Base-by-base conservation (phyloP, 2,329 filamentous ascomycete genomes). In the Aspergillus sp. region DNA sequence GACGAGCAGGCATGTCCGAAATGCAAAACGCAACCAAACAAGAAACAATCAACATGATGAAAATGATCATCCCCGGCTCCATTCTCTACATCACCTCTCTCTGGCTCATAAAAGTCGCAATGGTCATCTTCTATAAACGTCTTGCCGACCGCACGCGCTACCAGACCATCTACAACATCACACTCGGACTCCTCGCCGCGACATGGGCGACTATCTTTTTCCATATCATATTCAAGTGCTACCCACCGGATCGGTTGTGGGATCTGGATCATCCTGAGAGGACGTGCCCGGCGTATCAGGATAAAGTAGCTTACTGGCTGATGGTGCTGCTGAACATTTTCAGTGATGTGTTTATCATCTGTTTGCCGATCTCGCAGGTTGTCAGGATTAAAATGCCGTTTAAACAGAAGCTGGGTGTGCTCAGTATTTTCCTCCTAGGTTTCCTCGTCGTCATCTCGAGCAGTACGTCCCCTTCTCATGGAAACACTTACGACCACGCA, bases 11-110 rank as follows among this genome's bases (percentile, higher is more conserved):
- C 33, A 55, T 57, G 55, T 48, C 53, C 13, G 51, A 55, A 7
- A 48, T 49, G 47, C 49, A 37, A 39, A 48, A 51, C 9, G 41
- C 49, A 13, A 48, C 45, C 20, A 30, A 38, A 25, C 38, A 44
- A 2, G 43, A 57, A 13, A 47, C 35, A 32, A 44, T 56, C 43
- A 55, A 50, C 32, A 54, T 55, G 47, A 47, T 53, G 49, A 55
- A 57, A 53, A 54, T 57, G 55, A 54, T 57, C 47, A 55, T 57
- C 27, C 55, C 55, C 32, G 55, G 55, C 12, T 57, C 55, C 39
- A 57, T 53, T 6, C 46, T 57, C 4, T 57, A 57, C 46, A 52
- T 57, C 15, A 57, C 53, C n/a, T 53, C 55, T 20, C 46, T 57
- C 1, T 57, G 55, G 55, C 32, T 57, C 23, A 57, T 57, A 51